Evolutionary conservation across 2,329 filamentous ascomycete genomes (phyloP), one percentile per base, ranked within the genome.

Genomic region (Ophiostoma triangulosporum): DNA sequence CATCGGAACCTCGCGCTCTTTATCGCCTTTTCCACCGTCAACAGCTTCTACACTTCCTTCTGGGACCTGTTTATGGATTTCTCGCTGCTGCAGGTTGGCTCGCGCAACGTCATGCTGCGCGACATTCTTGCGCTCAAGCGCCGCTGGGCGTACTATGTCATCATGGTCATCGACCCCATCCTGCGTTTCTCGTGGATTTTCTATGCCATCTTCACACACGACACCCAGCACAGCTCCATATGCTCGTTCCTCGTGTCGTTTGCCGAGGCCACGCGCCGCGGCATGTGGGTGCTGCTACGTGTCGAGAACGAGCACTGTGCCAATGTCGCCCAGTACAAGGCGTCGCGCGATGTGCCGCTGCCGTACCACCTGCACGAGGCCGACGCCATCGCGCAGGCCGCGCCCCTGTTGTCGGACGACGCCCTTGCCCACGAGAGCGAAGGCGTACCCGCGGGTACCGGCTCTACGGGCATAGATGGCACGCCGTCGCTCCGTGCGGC

Each of bases 11-110:
- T 88, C 38, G 85, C 81, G 0, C 65, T 88, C 1, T 97, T 95
- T 65, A 84, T 95, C 57, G 75, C 80, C 0, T 88, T 90, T 61
- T 88, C 88, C 0, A 73, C 76, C n/a, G 68, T 95, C 59, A 98
- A 96, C 65, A 78, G 83, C 45, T 68, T 94, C 27, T 97, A 96
- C 66, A 83, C 78, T 60, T 88, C 83, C 9, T 77, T 95, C 40
- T 98, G 93, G 93, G 93, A 98, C 64, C 70, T 98, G 1, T 81
- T 88, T 59, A 96, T 97, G 86, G 93, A 98, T 66, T 97, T 93
- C 76, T 93, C 86, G 55, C 74, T 96, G n/a, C 76, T 91, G 3
- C 89, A 96, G 61, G 76, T 84, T 0, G 80, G 83, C 53, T 79
- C 86, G 0, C 77, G 78, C 11, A 73, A 86, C 59, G 76, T 71